A percentile compares a stretch with the other conserved stretches of the same genome.
Conservation (phyloP, 2,329 filamentous ascomycete genomes). For the Ophiostoma perfectum region DNA sequence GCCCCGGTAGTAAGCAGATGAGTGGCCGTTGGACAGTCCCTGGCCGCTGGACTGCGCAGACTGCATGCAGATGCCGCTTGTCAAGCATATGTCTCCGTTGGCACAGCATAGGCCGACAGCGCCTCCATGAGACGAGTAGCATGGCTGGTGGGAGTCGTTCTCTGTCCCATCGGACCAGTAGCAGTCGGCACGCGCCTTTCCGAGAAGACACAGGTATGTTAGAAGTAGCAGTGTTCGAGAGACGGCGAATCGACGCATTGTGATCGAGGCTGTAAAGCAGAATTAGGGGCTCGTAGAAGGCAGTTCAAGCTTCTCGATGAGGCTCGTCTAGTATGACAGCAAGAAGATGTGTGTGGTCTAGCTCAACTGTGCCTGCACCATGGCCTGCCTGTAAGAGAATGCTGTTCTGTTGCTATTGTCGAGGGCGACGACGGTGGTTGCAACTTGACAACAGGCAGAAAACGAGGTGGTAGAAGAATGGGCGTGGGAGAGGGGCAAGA, state of each 20-base stretch:
- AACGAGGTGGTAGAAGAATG: background rate
- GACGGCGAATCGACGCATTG: background rate
- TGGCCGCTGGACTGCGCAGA: background rate
- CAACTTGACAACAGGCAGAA: background rate
- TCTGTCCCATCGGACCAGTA: slow-evolving; percentile 25
- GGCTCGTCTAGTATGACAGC: too few species aligned
- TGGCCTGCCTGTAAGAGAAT: background rate
- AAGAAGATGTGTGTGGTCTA: background rate
- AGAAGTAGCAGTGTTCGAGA: background rate
- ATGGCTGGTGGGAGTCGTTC: slow-evolving; percentile 20
- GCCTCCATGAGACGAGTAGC: slow-evolving; percentile 15
- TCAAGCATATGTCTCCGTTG: slow-evolving; percentile 23
- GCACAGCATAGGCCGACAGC: slow-evolving; percentile 24
- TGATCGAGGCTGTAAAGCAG: background rate
- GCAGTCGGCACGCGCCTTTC: slow-evolving; percentile 18
- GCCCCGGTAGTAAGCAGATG: slow-evolving; percentile 22
- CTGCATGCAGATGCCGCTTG: slow-evolving; percentile 22
- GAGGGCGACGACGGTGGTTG: background rate
- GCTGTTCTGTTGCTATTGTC: too few species aligned
- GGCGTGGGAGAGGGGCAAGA: background rate
- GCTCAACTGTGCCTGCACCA: background rate
- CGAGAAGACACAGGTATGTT: too few species aligned
- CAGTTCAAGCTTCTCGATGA: background rate
- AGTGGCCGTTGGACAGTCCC: background rate
- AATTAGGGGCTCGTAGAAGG: too few species aligned